Conservation (phyloP, 2,329 filamentous ascomycete species). For the Nothomitra cinnamomea region DNA sequence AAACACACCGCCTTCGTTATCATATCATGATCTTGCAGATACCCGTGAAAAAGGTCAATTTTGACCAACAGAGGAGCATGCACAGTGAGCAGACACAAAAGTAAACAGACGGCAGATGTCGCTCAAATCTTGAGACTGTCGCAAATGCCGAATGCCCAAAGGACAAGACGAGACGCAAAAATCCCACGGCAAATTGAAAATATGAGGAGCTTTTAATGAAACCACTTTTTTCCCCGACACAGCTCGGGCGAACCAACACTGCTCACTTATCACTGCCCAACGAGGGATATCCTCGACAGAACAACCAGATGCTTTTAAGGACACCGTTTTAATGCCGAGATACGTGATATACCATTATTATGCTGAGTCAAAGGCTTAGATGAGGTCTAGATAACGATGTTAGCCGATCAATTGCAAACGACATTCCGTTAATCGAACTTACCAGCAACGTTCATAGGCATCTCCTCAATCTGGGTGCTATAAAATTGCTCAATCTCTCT, state of each 20-base stretch:
- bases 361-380: background rate
- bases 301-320: constrained; percentile 6
- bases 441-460: constrained; percentile 66
- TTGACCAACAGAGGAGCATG: too few relatives aligned
- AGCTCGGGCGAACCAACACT: constrained; percentile 20
- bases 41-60: background rate
- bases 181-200: background rate
- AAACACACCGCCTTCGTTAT: constrained; percentile 1
- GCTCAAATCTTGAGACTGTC: background rate
- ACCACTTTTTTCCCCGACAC: constrained; percentile 12
- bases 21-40: background rate
- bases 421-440: background rate
- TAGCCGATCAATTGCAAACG: background rate
- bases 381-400: background rate
- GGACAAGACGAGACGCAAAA: background rate
- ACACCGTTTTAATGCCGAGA: constrained; percentile 13
- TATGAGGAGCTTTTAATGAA: background rate
- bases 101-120: background rate
- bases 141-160: background rate
- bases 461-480: constrained; percentile 99
- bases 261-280: constrained; percentile 17
- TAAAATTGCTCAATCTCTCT: constrained; percentile 99
- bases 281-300: constrained; percentile 5
- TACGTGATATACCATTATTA: constrained; percentile 7
- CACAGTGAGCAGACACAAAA: background rate